phyloP scores from a whole-genome alignment of 108 stramenopile genomes.

The Cyclostephanos tholiformis region DNA sequence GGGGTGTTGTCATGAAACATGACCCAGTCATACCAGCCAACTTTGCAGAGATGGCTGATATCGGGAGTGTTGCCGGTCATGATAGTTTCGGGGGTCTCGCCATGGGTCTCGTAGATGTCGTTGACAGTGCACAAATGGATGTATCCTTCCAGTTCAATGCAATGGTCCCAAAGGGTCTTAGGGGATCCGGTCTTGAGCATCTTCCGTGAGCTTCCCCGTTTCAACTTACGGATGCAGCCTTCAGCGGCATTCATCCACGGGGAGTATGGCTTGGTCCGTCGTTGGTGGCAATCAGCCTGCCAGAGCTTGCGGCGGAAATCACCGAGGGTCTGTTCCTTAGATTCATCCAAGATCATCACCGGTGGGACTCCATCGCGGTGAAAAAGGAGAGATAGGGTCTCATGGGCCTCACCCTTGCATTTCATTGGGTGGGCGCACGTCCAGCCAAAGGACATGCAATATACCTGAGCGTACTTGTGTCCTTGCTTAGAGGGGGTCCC shows the following conservation, averaged over 20 bases:
- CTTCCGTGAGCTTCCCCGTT: conserved; percentile 18
- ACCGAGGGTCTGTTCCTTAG: conserved; percentile 26
- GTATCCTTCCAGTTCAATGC: conserved; percentile 26
- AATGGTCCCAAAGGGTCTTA: conserved; percentile 34
- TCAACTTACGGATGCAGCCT: conserved; percentile 36
- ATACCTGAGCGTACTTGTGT: conserved; percentile 12
- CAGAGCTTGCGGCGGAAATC: conserved; percentile 17
- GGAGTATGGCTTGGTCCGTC: conserved; percentile 27
- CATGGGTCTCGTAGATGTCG: conserved; percentile 12
- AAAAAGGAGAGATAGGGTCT: conserved; percentile 8
- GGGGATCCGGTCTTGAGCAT: conserved; percentile 15
- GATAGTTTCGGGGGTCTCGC: not conserved
- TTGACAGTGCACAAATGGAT: conserved; percentile 10
- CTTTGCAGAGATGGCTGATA: no score
- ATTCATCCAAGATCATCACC: conserved; percentile 30
- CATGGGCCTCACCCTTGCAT: conserved; percentile 11
- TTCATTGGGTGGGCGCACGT: conserved; percentile 26
- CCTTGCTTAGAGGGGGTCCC: conserved; percentile 1
- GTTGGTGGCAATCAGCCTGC: conserved; percentile 20
- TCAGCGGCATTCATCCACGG: conserved; percentile 24
- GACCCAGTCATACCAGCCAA: no score
- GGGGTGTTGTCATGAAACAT: conserved; percentile 3
- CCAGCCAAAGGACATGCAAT: conserved; percentile 9
- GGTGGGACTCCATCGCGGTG: conserved; percentile 15
- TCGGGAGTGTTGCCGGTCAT: conserved; percentile 27